These are phyloP conservation scores for Trichoderma harzianum DNA, from an alignment of 2,329 filamentous ascomycete species.

Conservation along the genomic window DNA sequence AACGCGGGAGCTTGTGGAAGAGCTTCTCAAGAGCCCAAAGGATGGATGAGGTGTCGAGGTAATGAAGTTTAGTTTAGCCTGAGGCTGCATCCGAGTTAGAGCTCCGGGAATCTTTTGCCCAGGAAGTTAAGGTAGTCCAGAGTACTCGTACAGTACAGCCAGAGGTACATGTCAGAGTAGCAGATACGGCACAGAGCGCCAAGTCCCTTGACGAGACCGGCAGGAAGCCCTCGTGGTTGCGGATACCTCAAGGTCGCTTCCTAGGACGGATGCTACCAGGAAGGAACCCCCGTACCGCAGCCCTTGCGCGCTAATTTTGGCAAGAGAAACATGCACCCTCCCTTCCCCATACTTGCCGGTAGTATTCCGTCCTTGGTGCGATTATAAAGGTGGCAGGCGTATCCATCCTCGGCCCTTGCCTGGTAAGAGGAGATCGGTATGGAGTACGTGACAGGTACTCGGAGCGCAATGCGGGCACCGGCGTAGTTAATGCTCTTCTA, in stretches of 20 bases:
- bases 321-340: neutral
- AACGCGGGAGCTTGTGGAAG: neutral
- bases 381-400: neutral
- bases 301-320: neutral
- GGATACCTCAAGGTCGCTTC: constrained; percentile 3
- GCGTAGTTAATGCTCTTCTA: neutral
- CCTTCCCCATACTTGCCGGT: neutral
- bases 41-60: neutral
- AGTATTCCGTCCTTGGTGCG: neutral
- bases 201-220: neutral
- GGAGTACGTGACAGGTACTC: constrained; percentile 11
- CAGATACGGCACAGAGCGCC: neutral
- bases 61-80: neutral
- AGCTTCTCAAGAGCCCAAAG: neutral
- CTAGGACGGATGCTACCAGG: neutral
- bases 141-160: neutral
- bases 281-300: neutral
- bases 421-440: neutral
- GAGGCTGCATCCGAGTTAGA: neutral
- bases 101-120: neutral
- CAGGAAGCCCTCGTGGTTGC: constrained; percentile 14
- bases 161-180: neutral
- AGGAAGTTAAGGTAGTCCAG: neutral
- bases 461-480: neutral
- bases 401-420: neutral